These are phyloP conservation scores for Aspergillus coremiiformis DNA, from an alignment of 495 filamentous ascomycete genomes.

Conservation along the genomic window DNA sequence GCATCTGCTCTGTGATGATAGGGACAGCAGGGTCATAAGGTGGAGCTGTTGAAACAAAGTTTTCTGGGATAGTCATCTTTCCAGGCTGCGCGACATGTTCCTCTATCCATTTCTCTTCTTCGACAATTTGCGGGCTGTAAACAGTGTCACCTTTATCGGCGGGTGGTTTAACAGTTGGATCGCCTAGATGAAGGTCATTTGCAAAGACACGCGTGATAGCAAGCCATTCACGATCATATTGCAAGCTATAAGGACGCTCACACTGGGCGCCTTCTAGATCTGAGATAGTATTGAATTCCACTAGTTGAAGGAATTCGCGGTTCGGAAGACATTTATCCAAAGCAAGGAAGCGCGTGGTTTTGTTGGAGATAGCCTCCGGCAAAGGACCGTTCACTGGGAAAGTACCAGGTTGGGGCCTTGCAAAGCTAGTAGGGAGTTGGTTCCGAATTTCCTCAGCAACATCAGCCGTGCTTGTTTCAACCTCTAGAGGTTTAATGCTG, in stretches of 20 bases:
- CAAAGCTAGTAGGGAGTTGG: constrained; percentile 60
- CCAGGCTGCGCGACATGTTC: constrained; percentile 55
- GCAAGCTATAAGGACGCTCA: constrained; percentile 40
- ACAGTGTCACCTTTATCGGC: constrained; percentile 52
- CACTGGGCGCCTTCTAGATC: constrained; percentile 13
- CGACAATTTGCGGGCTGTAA: constrained; percentile 57
- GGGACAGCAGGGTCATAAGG: constrained; percentile 45
- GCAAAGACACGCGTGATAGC: constrained; percentile 82
- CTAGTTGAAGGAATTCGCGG: constrained; percentile 74
- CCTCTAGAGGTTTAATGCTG: not conserved
- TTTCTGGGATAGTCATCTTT: constrained; percentile 59
- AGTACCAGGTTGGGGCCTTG: constrained; percentile 30
- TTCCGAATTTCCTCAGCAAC: constrained; percentile 54
- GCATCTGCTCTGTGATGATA: constrained; percentile 39
- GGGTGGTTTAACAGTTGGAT: constrained; percentile 40
- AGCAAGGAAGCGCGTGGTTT: constrained; percentile 74
- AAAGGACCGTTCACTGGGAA: constrained; percentile 35
- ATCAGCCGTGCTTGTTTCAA: constrained; percentile 8
- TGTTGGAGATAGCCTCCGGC: constrained; percentile 57
- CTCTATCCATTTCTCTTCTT: constrained; percentile 67
- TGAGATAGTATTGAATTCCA: constrained; percentile 47
- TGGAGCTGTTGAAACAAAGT: constrained; percentile 73
- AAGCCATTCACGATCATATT: constrained; percentile 93
- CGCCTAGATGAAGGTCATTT: constrained; percentile 49
- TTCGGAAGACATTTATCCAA: constrained; percentile 72